These are phyloP conservation scores for Exophiala xenobiotica DNA, from an alignment of 2,329 filamentous ascomycete species.

Conservation along the genomic window DNA sequence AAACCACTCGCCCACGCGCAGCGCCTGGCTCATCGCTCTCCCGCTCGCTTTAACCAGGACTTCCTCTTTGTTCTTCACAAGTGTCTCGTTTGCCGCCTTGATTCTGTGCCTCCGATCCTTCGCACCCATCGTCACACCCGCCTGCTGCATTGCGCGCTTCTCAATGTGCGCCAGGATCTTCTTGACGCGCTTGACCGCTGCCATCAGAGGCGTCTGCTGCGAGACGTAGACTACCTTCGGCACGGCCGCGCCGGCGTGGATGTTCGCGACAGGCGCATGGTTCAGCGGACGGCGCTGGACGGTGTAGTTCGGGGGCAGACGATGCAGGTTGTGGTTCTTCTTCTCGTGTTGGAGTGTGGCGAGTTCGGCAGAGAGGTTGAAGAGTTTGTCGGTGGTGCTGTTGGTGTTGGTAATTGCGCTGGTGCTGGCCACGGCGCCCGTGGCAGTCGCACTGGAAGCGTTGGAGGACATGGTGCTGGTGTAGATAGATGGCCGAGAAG, in stretches of 20 bases:
- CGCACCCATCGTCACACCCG: conserved; percentile 6
- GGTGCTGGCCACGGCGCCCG: background rate
- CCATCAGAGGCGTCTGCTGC: conserved; percentile 56
- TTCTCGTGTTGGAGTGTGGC: conserved; percentile 24
- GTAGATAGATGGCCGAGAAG: no score
- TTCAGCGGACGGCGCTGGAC: conserved; percentile 59
- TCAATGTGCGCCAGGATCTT: conserved; percentile 54
- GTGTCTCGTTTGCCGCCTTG: conserved; percentile 36
- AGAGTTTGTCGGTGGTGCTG: background rate
- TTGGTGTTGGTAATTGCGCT: conserved; percentile 5
- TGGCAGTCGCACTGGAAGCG: no score
- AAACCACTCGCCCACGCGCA: conserved; percentile 58
- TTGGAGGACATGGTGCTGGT: no score
- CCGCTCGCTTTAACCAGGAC: conserved; percentile 61
- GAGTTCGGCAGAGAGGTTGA: conserved; percentile 23
- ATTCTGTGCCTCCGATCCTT: conserved; percentile 34
- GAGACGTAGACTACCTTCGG: conserved; percentile 60
- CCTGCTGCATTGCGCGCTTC: conserved; percentile 44
- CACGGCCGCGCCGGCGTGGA: conserved; percentile 48
- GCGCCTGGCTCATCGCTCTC: conserved; percentile 57
- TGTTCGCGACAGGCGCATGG: conserved; percentile 55
- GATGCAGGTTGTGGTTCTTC: conserved; percentile 24
- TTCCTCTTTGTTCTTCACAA: conserved; percentile 43
- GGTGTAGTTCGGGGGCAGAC: conserved; percentile 39
- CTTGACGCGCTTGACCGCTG: conserved; percentile 59